phyloP scores from a whole-genome alignment of 495 filamentous ascomycete genomes.

The Tuber microsphaerosporum region DNA sequence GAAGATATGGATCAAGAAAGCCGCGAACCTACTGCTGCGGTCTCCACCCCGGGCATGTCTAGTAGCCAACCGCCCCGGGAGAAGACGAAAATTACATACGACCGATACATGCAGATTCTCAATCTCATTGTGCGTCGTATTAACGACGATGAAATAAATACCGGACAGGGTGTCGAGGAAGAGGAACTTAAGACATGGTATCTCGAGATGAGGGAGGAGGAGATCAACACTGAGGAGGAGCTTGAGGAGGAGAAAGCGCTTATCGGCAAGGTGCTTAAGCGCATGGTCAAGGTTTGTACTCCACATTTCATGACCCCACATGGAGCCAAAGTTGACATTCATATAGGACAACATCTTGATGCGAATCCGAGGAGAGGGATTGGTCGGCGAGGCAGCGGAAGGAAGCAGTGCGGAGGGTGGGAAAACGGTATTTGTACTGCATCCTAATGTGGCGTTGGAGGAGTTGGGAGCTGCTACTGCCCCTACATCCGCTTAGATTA shows the following conservation, averaged over 20 bases:
- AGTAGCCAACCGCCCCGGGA: conserved; percentile 46
- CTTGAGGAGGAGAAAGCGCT: conserved; percentile 66
- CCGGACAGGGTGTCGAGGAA: conserved; percentile 82
- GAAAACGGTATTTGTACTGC: conserved; percentile 75
- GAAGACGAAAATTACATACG: conserved; percentile 87
- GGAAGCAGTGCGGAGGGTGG: conserved; percentile 43
- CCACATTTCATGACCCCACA: not conserved
- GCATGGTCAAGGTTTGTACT: conserved; percentile 81
- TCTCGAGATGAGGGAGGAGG: conserved; percentile 82
- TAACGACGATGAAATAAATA: conserved; percentile 62
- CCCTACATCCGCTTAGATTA: not conserved
- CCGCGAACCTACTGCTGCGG: conserved; percentile 44
- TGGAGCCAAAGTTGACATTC: conserved; percentile 26
- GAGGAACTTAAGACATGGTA: conserved; percentile 86
- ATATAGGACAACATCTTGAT: conserved; percentile 82
- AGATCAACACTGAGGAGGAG: conserved; percentile 73
- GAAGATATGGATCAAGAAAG: conserved; percentile 48
- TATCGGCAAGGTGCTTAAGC: conserved; percentile 81
- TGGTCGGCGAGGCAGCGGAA: conserved; percentile 52
- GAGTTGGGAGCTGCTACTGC: conserved; percentile 21
- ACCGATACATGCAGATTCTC: conserved; percentile 86
- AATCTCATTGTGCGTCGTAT: conserved; percentile 75
- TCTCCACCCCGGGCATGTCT: conserved; percentile 36
- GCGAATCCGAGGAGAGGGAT: conserved; percentile 77
- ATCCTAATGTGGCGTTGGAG: conserved; percentile 76